Evolutionary conservation across 805 yeast genomes (phyloP).

Genomic region (Myxozyma nipponensis): DNA sequence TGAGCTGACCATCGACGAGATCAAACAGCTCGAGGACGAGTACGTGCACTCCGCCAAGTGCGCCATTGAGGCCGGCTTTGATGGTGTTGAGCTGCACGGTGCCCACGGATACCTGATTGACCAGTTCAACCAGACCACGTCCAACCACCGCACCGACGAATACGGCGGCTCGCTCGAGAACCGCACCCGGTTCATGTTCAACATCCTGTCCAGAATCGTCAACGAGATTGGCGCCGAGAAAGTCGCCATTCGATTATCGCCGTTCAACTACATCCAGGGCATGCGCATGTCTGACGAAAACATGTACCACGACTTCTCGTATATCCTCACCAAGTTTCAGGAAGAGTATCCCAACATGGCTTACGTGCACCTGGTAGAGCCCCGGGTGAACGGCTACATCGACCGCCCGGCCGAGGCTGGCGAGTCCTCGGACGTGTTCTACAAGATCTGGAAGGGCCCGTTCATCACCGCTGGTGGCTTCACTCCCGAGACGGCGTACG

Average conservation of each 20-base stretch:
- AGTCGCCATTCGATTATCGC: constrained; percentile 41
- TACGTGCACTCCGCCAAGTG: constrained; percentile 52
- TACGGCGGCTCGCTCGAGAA: constrained; percentile 61
- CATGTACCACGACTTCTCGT: constrained; percentile 43
- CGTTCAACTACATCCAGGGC: constrained; percentile 38
- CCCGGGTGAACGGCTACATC: constrained; percentile 39
- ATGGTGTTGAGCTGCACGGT: constrained; percentile 61
- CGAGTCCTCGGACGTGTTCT: constrained; percentile 6
- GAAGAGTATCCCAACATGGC: constrained; percentile 41
- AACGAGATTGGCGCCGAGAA: constrained; percentile 49
- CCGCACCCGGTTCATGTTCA: constrained; percentile 49
- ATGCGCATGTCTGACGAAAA: constrained; percentile 29
- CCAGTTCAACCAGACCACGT: constrained; percentile 44
- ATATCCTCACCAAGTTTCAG: constrained; percentile 44
- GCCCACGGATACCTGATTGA: constrained; percentile 58
- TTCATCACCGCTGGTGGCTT: constrained; percentile 29
- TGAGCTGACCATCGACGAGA: constrained; percentile 40
- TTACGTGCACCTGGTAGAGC: constrained; percentile 46
- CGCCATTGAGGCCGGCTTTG: constrained; percentile 53
- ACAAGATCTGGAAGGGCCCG: constrained; percentile 20
- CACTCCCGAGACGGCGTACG: constrained; percentile 21
- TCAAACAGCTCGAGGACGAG: constrained; percentile 43
- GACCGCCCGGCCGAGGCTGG: constrained; percentile 10
- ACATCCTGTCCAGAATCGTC: constrained; percentile 50
- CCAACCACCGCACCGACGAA: constrained; percentile 54